Evolutionary conservation across 148 eudicot species (phyloP).

Genomic region (Rhododendron molle): DNA sequence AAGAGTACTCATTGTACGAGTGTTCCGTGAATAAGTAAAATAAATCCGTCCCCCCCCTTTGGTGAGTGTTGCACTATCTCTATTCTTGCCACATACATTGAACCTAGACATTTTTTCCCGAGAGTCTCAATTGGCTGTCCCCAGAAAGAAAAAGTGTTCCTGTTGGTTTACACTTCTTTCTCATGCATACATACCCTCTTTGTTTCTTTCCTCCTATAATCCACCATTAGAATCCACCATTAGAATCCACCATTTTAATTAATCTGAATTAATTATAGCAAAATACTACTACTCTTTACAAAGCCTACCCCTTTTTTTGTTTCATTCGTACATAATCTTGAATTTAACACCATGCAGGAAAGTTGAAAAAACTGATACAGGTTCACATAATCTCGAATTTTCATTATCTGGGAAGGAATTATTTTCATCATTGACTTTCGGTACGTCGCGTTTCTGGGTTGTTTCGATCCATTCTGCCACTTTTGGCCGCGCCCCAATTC

Average conservation of each 20-base stretch:
- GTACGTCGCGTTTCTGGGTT: neutral
- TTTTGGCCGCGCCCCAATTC: neutral
- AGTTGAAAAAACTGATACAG: neutral
- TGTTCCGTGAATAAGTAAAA: too few species aligned
- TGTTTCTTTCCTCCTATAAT: too few species aligned
- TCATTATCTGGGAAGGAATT: neutral
- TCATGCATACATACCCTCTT: neutral
- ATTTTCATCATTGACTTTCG: neutral
- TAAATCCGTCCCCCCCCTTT: neutral
- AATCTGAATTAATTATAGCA: too few species aligned
- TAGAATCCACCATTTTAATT: neutral
- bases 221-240: neutral
- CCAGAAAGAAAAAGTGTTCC: neutral
- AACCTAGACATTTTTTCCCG: neutral
- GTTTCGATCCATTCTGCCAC: neutral
- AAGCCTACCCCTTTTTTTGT: neutral
- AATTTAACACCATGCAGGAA: neutral
- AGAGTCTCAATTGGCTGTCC: neutral
- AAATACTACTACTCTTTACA: neutral
- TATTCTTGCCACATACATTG: neutral
- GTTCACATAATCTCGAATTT: neutral
- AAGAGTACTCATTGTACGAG: too few species aligned
- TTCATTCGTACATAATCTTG: neutral
- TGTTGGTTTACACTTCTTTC: neutral
- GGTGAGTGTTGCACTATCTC: neutral